Percentiles rank a stretch among this genome's conserved stretches.
phyloP scores from a whole-genome alignment of 352 stramenopile species.

The Phytophthora litchii region DNA sequence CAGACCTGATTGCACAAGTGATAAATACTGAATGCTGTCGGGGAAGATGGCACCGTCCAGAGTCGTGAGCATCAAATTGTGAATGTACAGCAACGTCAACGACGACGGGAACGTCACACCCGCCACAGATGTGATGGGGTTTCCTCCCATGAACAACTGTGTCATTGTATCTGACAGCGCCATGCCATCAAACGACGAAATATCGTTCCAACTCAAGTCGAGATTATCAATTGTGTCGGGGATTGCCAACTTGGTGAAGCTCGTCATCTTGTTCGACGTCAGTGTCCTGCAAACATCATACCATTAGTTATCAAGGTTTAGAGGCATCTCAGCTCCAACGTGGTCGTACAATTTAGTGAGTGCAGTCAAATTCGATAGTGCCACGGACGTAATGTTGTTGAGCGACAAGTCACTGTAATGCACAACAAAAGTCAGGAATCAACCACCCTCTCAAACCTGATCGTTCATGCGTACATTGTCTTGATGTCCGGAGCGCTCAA shows the following conservation, averaged over 20 bases:
- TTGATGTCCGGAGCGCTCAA: constrained; percentile 51
- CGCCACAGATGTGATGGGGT: constrained; percentile 66
- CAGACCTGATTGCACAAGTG: constrained; percentile 48
- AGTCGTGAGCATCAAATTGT: constrained; percentile 59
- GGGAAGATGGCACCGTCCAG: constrained; percentile 54
- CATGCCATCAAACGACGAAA: constrained; percentile 68
- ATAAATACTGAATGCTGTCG: constrained; percentile 48
- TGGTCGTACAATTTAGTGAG: constrained; percentile 49
- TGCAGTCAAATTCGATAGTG: constrained; percentile 29
- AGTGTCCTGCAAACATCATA: constrained; percentile 43
- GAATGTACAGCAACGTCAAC: constrained; percentile 70
- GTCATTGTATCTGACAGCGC: constrained; percentile 50
- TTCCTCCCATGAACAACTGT: constrained; percentile 69
- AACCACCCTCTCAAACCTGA: not conserved
- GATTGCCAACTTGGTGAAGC: constrained; percentile 48
- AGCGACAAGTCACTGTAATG: constrained; percentile 44
- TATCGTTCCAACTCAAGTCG: constrained; percentile 73
- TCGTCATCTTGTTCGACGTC: constrained; percentile 53
- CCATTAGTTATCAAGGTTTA: not conserved
- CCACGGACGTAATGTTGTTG: constrained; percentile 57
- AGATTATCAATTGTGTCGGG: constrained; percentile 45
- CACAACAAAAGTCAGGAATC: constrained; percentile 12
- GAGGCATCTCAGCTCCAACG: too few relatives aligned
- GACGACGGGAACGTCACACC: constrained; percentile 48
- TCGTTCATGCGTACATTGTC: constrained; percentile 41